A percentile compares a stretch with the other conserved stretches of the same genome.
Evolutionary conservation across 306 rosid species (phyloP).

Genomic region (Hippophae gyantsensis): DNA sequence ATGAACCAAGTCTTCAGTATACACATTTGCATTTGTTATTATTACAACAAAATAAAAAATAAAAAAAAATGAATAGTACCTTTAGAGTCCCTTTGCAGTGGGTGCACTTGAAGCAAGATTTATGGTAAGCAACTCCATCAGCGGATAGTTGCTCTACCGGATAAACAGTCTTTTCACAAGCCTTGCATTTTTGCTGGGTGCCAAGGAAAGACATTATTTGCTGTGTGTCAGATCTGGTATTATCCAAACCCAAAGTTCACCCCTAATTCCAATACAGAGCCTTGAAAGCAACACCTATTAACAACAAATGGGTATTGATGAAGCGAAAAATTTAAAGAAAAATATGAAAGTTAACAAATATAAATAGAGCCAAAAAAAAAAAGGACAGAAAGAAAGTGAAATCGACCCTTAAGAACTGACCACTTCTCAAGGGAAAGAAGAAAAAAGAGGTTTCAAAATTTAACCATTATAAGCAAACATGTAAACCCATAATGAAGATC

Average conservation of each 20-base stretch:
- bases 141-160: conserved; percentile 90
- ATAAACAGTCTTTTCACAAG: conserved; percentile 85
- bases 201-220: conserved; percentile 71
- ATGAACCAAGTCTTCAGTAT: background rate
- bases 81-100: conserved; percentile 95
- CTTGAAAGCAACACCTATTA: too few species aligned
- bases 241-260: conserved; percentile 13
- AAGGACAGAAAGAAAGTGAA: too few species aligned
- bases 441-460: too few species aligned
- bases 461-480: too few species aligned
- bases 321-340: too few species aligned
- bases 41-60: background rate
- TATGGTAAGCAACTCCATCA: conserved; percentile 80
- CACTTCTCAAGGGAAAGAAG: too few species aligned
- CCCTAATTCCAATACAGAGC: conserved; percentile 14
- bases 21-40: conserved; percentile 3
- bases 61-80: conserved; percentile 21
- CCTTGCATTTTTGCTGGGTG: conserved; percentile 90
- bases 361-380: too few species aligned
- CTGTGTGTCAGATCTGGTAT: conserved; percentile 49
- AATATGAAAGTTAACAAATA: too few species aligned
- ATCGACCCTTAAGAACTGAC: too few species aligned
- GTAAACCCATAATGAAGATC: too few species aligned
- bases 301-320: too few species aligned
- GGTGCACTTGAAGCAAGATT: conserved; percentile 90